phyloP scores from a whole-genome alignment of 371 early-diverging fungal species.

The Mucor saturninus region DNA sequence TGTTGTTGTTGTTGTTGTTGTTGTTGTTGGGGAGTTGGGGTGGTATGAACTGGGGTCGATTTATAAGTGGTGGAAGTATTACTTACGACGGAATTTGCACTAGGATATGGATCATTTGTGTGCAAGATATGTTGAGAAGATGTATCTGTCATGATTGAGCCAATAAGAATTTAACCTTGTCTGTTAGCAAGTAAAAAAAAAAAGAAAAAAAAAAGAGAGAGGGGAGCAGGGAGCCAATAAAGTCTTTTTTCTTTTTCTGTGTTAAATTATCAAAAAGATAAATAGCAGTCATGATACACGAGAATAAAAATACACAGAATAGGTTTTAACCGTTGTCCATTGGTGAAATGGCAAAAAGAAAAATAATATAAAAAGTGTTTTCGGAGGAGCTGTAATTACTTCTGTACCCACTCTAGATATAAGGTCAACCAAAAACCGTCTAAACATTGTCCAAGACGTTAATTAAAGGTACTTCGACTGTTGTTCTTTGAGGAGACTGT shows the following conservation, averaged over 20 bases:
- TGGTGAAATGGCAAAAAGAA: no score
- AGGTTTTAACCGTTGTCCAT: no score
- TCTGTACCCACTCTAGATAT: no score
- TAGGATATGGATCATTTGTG: background rate
- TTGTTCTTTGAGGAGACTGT: no score
- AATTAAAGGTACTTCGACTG: no score
- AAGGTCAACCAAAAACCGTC: no score
- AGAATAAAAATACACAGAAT: no score
- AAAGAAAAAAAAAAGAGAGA: background rate
- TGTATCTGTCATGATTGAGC: constrained; percentile 5
- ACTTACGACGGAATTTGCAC: background rate
- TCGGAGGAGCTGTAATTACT: no score
- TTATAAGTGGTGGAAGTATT: background rate
- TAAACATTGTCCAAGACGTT: no score
- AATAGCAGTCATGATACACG: no score
- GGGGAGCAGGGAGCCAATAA: constrained; percentile 3
- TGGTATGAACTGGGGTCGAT: background rate
- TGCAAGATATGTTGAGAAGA: constrained; percentile 3
- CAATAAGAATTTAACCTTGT: background rate
- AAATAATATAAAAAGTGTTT: no score
- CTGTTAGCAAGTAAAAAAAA: background rate
- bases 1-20: background rate
- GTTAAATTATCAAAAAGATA: background rate
- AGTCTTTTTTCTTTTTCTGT: constrained; percentile 1
- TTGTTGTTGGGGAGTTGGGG: background rate